Conservation (phyloP, 305 asterid species). For the Rubia occidens region DNA sequence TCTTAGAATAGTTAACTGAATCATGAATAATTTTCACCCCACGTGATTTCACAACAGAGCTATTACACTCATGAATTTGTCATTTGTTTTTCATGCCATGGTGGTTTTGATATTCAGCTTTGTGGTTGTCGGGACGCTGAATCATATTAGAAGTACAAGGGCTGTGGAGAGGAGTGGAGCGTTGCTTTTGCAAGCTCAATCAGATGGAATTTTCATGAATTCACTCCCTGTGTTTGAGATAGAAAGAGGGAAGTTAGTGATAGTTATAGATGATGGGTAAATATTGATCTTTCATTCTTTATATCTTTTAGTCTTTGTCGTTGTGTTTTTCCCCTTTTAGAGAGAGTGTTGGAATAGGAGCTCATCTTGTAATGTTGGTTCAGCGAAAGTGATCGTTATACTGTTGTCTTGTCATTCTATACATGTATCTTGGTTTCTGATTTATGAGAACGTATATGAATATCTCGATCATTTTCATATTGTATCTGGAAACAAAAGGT, state of each 20-base stretch:
- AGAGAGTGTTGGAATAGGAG: not conserved
- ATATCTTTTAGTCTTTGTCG: conserved; percentile 7
- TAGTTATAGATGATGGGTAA: conserved; percentile 18
- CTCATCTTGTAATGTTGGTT: conserved; percentile 7
- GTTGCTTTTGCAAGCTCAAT: not conserved
- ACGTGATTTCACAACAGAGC: conserved; percentile 29
- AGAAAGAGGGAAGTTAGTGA: conserved; percentile 27
- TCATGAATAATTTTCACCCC: not conserved
- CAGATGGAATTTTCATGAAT: not conserved
- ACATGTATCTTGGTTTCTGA: not conserved
- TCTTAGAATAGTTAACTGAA: not conserved
- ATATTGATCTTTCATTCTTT: conserved; percentile 7
- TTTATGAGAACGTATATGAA: not conserved
- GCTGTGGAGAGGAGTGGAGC: not conserved
- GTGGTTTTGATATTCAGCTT: conserved; percentile 35
- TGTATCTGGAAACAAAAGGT: conserved; percentile 26
- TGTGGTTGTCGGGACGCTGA: conserved; percentile 33
- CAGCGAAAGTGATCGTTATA: conserved; percentile 4
- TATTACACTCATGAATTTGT: conserved; percentile 44
- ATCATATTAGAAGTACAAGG: conserved; percentile 12
- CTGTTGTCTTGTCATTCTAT: not conserved
- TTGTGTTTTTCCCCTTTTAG: not conserved
- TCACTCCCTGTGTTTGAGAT: conserved; percentile 52
- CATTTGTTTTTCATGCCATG: conserved; percentile 41
- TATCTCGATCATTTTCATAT: not conserved